Evolutionary conservation across 2,329 filamentous ascomycete genomes (phyloP), one percentile per base, ranked within the genome.

Genomic region (Emergomyces africanus): DNA sequence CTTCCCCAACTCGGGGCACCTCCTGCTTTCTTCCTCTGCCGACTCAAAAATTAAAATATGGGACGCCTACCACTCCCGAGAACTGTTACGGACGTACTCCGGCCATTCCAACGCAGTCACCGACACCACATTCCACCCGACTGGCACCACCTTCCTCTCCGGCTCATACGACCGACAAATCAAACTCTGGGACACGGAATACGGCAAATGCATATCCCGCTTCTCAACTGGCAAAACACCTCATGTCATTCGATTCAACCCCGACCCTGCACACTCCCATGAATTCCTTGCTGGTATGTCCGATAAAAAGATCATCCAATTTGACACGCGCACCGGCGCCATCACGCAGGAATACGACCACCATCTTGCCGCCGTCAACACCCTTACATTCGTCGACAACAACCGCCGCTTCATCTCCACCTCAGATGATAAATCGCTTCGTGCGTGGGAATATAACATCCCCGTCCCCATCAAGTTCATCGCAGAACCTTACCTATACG

Each of bases 381-480:
- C 94, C 10, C 89, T 99, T 65, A 94, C 89, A 4, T 99, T 97
- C 73, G 90, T 95, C 65, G 94, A 99, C 71, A 86, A 95, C 61
- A 90, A 91, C 72, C 85, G 92, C 41, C 88, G 95, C 46, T 99
- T 99, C 80, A 94, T 99, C 78, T 95, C 92, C 30, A 99, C 95
- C 0, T 95, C 90, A 0, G 94, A 99, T 77, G 94, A 99, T 78
- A 96, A 96, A 73, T 92, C 88, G 8, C 81, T 99, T 28, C 87
- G 94, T 61, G 92, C 92, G 0, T 99, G 95, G 95, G 95, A 99
- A 75, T 97, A 95, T 77, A 90, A 91, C 66, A 97, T 99, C 66
- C 94, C 94, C 1, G 94, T 99, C 0, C 94, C 94, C 0, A 97
- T 99, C 80, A 97, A 96, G 72, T 95, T 95, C 77, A 95, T 96